Conservation (phyloP, 352 stramenopile species). For the Pythium dissotocum region DNA sequence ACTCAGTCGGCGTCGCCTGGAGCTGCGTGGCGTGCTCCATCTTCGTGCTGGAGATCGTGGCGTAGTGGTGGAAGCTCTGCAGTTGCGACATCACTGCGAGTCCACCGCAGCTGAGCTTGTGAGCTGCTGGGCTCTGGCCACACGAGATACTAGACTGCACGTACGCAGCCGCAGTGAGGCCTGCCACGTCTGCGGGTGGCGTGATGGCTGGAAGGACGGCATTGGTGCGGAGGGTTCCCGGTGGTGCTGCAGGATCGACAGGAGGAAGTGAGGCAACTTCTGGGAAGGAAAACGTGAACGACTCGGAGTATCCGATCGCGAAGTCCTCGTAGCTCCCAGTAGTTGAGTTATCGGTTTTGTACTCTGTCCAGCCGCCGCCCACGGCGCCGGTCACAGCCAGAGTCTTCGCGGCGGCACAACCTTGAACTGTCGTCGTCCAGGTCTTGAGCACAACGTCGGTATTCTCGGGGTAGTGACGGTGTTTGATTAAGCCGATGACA, state of each 20-base stretch:
- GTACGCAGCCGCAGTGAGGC: conserved; percentile 14
- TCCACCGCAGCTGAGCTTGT: conserved; percentile 1
- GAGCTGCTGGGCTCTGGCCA: not conserved
- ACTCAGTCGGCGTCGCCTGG: not conserved
- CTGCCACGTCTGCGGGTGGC: not conserved
- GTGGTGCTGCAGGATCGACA: not conserved
- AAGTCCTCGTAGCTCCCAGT: not conserved
- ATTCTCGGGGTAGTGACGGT: conserved; percentile 31
- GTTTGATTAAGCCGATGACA: conserved; percentile 22
- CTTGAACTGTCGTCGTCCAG: conserved; percentile 15
- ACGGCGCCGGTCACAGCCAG: conserved; percentile 28
- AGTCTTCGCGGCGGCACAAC: conserved; percentile 22
- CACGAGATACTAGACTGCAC: conserved; percentile 15
- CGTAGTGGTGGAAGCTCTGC: conserved; percentile 12
- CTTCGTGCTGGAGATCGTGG: not conserved
- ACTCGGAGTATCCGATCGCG: conserved; percentile 7
- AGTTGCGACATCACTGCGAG: conserved; percentile 19
- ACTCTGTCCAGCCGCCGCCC: conserved; percentile 28
- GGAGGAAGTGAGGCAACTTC: not conserved
- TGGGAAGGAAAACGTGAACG: conserved; percentile 4
- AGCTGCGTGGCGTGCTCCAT: not conserved
- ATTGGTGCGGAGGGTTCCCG: not conserved
- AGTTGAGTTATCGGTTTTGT: not conserved
- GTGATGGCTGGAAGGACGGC: not conserved
- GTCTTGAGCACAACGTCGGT: conserved; percentile 21